Conservation (phyloP, 352 stramenopile genomes). For the Stramenopiles sp. region DNA sequence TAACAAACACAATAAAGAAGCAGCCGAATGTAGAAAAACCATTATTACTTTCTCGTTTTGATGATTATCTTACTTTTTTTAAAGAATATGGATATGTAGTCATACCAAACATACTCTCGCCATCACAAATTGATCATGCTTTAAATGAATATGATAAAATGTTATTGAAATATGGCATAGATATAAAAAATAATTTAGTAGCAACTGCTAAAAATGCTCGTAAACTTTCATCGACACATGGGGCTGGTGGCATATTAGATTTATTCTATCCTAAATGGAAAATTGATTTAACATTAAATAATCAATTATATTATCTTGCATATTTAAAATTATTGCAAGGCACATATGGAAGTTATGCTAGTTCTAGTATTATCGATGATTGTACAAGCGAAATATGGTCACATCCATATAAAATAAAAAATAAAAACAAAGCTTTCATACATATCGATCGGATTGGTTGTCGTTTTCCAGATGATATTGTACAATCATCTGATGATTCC, state of each 20-base stretch:
- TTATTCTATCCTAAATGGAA: conserved; percentile 66
- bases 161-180: no score
- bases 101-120: no score
- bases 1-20: no score
- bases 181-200: conserved; percentile 36
- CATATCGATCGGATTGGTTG: conserved; percentile 64
- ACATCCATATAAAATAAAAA: conserved; percentile 43
- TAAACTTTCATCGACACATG: conserved; percentile 56
- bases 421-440: conserved; percentile 46
- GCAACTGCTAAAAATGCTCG: conserved; percentile 39
- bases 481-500: conserved; percentile 24
- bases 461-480: conserved; percentile 39
- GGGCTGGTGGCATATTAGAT: conserved; percentile 56
- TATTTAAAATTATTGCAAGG: conserved; percentile 51
- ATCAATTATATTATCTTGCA: conserved; percentile 40
- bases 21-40: no score
- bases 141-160: no score
- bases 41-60: no score
- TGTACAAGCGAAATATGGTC: conserved; percentile 31
- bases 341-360: conserved; percentile 32
- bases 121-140: no score
- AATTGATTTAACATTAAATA: conserved; percentile 36
- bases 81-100: no score
- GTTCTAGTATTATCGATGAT: conserved; percentile 10
- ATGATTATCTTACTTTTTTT: no score